Conservation (phyloP, 139 green algal genomes). For the Chloropicon primus region DNA sequence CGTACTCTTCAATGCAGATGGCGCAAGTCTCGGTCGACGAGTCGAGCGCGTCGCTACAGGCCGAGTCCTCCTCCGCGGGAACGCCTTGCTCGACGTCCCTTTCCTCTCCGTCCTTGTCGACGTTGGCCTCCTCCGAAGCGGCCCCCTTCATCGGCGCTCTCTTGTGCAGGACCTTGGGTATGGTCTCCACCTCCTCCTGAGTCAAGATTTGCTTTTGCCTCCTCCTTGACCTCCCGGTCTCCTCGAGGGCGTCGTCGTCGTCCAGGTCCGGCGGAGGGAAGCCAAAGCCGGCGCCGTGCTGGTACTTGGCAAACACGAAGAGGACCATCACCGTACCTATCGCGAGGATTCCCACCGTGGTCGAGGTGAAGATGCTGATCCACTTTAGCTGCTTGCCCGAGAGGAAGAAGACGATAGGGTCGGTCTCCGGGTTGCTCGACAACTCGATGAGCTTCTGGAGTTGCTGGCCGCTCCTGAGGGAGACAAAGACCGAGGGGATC, state of each 20-base stretch:
- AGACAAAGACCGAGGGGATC: not conserved
- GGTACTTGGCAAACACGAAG: not conserved
- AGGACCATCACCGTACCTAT: not conserved
- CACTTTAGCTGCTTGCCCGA: not conserved
- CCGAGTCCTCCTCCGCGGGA: not conserved
- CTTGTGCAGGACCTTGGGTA: not conserved
- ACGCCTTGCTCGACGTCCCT: too few relatives aligned
- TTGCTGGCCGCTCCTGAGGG: not conserved
- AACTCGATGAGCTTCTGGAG: not conserved
- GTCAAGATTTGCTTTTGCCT: not conserved
- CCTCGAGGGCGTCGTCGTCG: not conserved
- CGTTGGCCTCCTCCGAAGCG: too few relatives aligned
- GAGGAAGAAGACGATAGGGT: not conserved
- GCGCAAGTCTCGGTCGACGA: not conserved
- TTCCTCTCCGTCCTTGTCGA: too few relatives aligned
- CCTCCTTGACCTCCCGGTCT: not conserved
- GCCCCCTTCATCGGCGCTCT: not conserved
- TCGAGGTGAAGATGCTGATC: not conserved
- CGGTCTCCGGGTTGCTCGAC: not conserved
- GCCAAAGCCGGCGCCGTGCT: not conserved
- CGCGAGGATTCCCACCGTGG: not conserved
- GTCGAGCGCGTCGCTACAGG: not conserved
- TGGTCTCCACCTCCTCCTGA: not conserved
- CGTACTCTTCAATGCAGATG: not conserved
- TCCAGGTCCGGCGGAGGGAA: not conserved